Base-by-base conservation (phyloP, 345 rosid genomes). In the Hibiscus syriacus region DNA sequence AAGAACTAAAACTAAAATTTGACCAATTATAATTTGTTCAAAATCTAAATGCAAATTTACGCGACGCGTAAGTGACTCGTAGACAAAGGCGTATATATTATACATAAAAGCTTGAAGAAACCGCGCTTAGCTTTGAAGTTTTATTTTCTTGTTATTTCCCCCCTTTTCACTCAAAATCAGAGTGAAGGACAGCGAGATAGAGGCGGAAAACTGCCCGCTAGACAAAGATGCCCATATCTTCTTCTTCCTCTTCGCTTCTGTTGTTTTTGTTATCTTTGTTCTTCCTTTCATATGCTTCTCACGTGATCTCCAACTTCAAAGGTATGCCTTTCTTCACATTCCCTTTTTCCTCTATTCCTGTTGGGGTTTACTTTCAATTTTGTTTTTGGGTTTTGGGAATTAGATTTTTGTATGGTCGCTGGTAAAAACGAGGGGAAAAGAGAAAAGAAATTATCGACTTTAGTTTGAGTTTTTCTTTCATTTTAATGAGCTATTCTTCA, bases 51-150 rank as follows among this genome's bases (percentile, higher is more conserved):
- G 29, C 27, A 52, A 52, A 59, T 19, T 5, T 36, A 60, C 49
- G 65, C 65, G 22, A 60, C 65, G 17, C 65, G 65, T 1, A 38
- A 5, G 17, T 36, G 65, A 62, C 67, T 12, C 67, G 53, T 41
- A 41, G 52, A 3, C 9, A 6, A 3, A 34, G 20, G 6, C 22
- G 13, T n/a, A 39, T n/a, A n/a, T n/a, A 20, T 11, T 58, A 10
- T 20, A 52, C 26, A 13, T n/a, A 23, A 49, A 55, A 25, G 32
- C 34, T 55, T 23, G 29, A 62, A 32, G 26, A 41, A 25, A 41
- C 34, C 67, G 22, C 53, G 67, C 67, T 62, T 41, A 1, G 34
- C 13, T 14, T 43, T 4, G 6, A 62, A 39, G 66, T 23, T 62
- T 12, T 23, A 12, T 22, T 4, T 3, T 23, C 7, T 25, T 23